phyloP scores from a whole-genome alignment of 371 early-diverging fungal genomes.

The Apophysomyces elegans region DNA sequence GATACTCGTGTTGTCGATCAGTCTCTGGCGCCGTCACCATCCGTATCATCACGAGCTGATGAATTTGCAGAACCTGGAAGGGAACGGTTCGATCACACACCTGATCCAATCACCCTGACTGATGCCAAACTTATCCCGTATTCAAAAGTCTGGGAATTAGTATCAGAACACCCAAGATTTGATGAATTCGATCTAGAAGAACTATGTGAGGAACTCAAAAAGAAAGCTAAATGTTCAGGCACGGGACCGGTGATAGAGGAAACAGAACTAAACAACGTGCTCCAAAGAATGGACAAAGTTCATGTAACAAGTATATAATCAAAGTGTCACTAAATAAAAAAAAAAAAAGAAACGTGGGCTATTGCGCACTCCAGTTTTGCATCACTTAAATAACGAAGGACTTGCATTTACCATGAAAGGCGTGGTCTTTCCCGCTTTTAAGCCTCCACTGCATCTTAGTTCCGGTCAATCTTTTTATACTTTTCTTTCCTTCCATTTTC shows the following conservation, averaged over 20 bases:
- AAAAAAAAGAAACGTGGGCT: not conserved
- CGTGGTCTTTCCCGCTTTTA: not conserved
- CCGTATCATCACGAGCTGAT: slow-evolving; percentile 10
- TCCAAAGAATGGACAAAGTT: slow-evolving; percentile 4
- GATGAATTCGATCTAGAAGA: slow-evolving; percentile 47
- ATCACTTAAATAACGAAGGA: not conserved
- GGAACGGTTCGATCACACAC: slow-evolving; percentile 26
- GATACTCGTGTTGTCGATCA: not conserved
- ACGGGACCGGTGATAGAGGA: slow-evolving; percentile 57
- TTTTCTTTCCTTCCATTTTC: slow-evolving; percentile 6
- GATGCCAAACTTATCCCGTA: slow-evolving; percentile 34
- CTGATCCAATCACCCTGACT: slow-evolving; percentile 19
- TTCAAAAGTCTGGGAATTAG: slow-evolving; percentile 55
- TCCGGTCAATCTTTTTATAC: not conserved
- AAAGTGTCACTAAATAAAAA: not conserved
- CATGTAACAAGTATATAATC: not conserved
- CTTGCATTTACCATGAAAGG: not conserved
- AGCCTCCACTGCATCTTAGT: not conserved
- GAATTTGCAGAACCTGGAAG: slow-evolving; percentile 23
- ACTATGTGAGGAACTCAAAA: slow-evolving; percentile 52
- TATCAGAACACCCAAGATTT: slow-evolving; percentile 58
- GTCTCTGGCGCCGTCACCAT: not conserved
- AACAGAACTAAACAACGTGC: slow-evolving; percentile 42
- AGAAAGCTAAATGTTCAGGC: slow-evolving; percentile 63
- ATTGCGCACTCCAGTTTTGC: not conserved